Base-by-base conservation (phyloP, 2,329 filamentous ascomycete genomes). In the Aspergillus aculeatus region DNA sequence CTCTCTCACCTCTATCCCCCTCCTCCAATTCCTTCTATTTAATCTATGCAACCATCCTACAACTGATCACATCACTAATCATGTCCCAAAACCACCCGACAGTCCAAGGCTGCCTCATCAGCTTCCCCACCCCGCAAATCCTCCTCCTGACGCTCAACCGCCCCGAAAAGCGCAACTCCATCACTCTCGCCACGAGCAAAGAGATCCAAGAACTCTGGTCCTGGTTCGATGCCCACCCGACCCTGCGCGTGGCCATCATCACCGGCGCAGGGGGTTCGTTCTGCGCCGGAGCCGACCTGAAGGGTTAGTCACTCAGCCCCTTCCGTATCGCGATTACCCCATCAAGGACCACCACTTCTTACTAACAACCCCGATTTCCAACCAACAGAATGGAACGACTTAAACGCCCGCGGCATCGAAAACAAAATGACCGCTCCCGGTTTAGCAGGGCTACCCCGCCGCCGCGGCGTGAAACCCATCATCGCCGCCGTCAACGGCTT, bases 401-500 rank as follows among this genome's bases (percentile, higher is more conserved):
- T 78, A 58, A 81, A 83, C 63, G 68, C 69, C 31, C 60, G 64
- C 1, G 69, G 70, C 12, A 62, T 68, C 29, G 64, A 69, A 23
- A 71, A 74, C 48, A 69, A 71, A 26, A 75, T 73, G 66, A 71
- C 78, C 0, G 67, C 78, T 0, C 75, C 78, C 2, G 89, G 88
- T 1, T 89, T 91, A 61, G 88, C 85, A 24, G 89, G 84, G 0
- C 75, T 92, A 32, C 86, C 84, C 56, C 86, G 89, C 63, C 81
- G 89, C 26, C 73, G 76, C 5, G 89, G 89, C 51, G 86, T 85
- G 74, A 94, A 94, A 69, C 90, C 90, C 5, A 81, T 94, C 57
- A 83, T 94, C 29, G 89, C 87, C 1, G 90, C 90, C 1, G 88
- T 93, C 21, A 91, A 92, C 69, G 90, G 90, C 6, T 78, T 89